A percentile compares a stretch with the other conserved stretches of the same genome.
Conservation (phyloP, 1,284 basidiomycete species). For the Tilletia caries region DNA sequence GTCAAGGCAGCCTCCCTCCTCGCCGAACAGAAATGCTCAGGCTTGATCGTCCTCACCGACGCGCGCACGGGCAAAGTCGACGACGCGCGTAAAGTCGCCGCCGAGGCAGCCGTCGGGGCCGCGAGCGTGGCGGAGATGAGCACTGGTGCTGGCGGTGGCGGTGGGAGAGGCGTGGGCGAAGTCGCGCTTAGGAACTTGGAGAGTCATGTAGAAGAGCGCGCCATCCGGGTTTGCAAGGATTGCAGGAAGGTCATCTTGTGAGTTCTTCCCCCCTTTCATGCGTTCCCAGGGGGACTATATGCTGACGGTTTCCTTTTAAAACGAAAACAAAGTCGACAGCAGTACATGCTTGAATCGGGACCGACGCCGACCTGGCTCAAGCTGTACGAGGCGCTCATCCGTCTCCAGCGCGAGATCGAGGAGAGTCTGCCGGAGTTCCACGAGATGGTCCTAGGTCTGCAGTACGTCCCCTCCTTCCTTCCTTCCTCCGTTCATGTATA, state of each 20-base stretch:
- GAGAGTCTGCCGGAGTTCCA: conserved; percentile 68
- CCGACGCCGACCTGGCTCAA: conserved; percentile 60
- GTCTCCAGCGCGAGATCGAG: conserved; percentile 73
- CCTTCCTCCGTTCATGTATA: too few relatives aligned
- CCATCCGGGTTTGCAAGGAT: conserved; percentile 68
- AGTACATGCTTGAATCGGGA: conserved; percentile 70
- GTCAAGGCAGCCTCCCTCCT: conserved; percentile 4
- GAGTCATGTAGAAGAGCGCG: neutral
- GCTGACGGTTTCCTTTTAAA: neutral
- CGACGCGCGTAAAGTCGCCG: conserved; percentile 29
- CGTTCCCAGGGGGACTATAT: neutral
- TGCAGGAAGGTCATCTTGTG: conserved; percentile 76
- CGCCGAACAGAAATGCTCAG: conserved; percentile 34
- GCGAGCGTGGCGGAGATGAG: neutral
- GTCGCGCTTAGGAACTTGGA: neutral
- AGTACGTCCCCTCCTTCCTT: conserved; percentile 54
- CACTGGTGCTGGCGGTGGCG: neutral
- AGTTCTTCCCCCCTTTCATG: conserved; percentile 46
- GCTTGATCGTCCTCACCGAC: conserved; percentile 26
- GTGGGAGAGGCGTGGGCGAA: neutral
- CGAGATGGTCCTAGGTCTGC: conserved; percentile 63
- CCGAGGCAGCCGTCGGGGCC: conserved; percentile 6
- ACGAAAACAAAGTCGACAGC: conserved; percentile 61
- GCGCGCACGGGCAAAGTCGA: conserved; percentile 28
- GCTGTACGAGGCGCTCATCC: conserved; percentile 64